Conservation (phyloP, 495 filamentous ascomycete species). For the Penicillium robsamsonii region DNA sequence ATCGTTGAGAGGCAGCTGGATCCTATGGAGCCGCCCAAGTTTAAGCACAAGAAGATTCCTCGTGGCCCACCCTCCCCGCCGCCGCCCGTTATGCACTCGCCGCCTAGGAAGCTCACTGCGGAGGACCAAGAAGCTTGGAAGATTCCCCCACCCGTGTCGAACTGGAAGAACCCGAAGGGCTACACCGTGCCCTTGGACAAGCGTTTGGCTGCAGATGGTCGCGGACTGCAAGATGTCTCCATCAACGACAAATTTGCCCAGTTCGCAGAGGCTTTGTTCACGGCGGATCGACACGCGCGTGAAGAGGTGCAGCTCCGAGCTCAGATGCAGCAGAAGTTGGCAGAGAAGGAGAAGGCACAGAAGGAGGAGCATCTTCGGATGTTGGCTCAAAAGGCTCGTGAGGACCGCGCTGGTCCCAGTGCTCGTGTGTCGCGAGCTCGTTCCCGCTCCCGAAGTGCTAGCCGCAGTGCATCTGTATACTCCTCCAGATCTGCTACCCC, state of each 20-base stretch:
- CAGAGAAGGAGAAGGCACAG: conserved; percentile 91
- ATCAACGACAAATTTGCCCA: conserved; percentile 99
- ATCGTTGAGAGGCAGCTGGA: conserved; percentile 93
- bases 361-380: conserved; percentile 91
- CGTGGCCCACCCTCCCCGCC: conserved; percentile 90
- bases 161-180: conserved; percentile 99
- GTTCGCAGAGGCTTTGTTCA: conserved; percentile 90
- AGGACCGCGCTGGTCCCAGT: conserved; percentile 61
- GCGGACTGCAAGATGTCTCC: conserved; percentile 87
- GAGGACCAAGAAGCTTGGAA: conserved; percentile 97
- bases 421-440: conserved; percentile 50
- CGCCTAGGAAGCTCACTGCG: conserved; percentile 90
- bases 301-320: conserved; percentile 93
- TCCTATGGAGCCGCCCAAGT: conserved; percentile 97
- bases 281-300: conserved; percentile 89
- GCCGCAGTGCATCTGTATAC: conserved; percentile 55
- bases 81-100: conserved; percentile 92
- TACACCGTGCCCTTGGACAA: conserved; percentile 97
- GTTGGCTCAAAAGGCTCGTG: conserved; percentile 87
- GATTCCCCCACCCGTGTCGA: conserved; percentile 90
- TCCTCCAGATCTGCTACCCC: conserved; percentile 54
- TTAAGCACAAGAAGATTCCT: conserved; percentile 98
- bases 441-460: conserved; percentile 47
- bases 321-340: conserved; percentile 92
- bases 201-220: conserved; percentile 91